Percentiles rank a stretch among this genome's conserved stretches.
phyloP scores from a whole-genome alignment of 805 yeast species.

The Lipomyces kockii region DNA sequence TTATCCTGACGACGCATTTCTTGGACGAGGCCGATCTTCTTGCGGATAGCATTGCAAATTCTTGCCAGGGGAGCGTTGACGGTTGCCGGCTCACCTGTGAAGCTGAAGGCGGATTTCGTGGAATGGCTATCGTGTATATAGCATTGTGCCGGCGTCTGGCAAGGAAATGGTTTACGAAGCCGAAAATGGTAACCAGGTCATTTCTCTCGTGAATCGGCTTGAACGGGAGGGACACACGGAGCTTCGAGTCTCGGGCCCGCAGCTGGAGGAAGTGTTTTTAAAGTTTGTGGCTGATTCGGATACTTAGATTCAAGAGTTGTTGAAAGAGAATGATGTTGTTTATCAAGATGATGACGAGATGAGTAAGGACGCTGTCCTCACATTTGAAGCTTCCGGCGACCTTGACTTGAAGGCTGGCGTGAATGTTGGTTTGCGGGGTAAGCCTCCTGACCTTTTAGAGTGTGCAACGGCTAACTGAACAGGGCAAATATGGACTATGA shows the following conservation, averaged over 20 bases:
- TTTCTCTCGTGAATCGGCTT: slow-evolving; percentile 13
- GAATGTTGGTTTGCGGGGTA: slow-evolving; percentile 24
- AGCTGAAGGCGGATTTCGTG: slow-evolving; percentile 43
- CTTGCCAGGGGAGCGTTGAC: slow-evolving; percentile 42
- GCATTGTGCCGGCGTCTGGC: slow-evolving; percentile 29
- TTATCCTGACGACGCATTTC: slow-evolving; percentile 46
- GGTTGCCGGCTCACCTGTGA: slow-evolving; percentile 44
- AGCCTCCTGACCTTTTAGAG: background rate
- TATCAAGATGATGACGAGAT: slow-evolving; percentile 7
- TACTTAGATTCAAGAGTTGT: slow-evolving; percentile 20
- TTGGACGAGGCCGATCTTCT: slow-evolving; percentile 47
- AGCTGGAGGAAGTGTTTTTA: slow-evolving; percentile 45
- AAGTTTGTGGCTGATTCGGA: slow-evolving; percentile 38
- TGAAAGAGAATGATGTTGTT: slow-evolving; percentile 16
- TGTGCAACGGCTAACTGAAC: background rate
- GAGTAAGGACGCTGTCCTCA: slow-evolving; percentile 1
- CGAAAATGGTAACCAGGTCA: slow-evolving; percentile 14
- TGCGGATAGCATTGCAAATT: slow-evolving; percentile 44
- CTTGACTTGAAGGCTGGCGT: slow-evolving; percentile 16
- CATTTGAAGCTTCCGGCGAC: background rate
- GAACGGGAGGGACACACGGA: slow-evolving; percentile 16
- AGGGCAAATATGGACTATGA: slow-evolving; percentile 31
- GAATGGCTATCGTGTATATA: slow-evolving; percentile 40
- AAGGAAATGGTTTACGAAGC: slow-evolving; percentile 28
- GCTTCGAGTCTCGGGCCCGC: slow-evolving; percentile 42